Conservation (phyloP, 441 rosid genomes). For the Adansonia gregorii region DNA sequence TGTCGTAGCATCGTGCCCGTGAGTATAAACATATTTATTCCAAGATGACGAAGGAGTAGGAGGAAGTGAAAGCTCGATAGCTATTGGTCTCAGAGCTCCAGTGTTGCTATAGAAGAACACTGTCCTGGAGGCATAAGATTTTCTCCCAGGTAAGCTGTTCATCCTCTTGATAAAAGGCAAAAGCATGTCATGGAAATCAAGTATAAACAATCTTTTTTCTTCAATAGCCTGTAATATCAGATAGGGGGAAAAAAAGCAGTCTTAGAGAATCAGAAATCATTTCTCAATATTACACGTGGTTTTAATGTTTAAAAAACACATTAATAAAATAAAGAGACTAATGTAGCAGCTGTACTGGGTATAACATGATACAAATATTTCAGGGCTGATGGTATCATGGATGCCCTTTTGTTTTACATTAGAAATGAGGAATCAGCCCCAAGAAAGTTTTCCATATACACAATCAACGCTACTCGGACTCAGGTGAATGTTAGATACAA, state of each 20-base stretch:
- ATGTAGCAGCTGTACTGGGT: not conserved
- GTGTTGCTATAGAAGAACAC: constrained; percentile 55
- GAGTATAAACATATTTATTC: constrained; percentile 64
- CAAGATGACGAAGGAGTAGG: constrained; percentile 50
- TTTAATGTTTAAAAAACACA: not conserved
- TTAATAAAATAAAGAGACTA: not conserved
- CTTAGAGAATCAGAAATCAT: constrained; percentile 13
- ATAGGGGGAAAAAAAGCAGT: constrained; percentile 17
- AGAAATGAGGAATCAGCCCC: not conserved
- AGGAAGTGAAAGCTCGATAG: constrained; percentile 86
- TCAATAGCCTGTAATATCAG: constrained; percentile 67
- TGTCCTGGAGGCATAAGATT: constrained; percentile 77
- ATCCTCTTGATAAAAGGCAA: constrained; percentile 72
- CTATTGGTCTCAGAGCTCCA: constrained; percentile 66
- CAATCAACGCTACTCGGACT: no score
- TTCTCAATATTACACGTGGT: not conserved
- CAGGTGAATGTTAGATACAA: no score
- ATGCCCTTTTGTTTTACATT: not conserved
- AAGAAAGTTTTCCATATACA: not conserved
- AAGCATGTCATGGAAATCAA: constrained; percentile 88
- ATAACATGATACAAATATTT: not conserved
- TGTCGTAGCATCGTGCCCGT: constrained; percentile 83
- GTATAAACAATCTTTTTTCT: constrained; percentile 78
- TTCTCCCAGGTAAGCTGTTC: constrained; percentile 60
- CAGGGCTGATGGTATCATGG: not conserved